phyloP scores from a whole-genome alignment of 2,329 filamentous ascomycete genomes.

The Elsinoe batatas region DNA sequence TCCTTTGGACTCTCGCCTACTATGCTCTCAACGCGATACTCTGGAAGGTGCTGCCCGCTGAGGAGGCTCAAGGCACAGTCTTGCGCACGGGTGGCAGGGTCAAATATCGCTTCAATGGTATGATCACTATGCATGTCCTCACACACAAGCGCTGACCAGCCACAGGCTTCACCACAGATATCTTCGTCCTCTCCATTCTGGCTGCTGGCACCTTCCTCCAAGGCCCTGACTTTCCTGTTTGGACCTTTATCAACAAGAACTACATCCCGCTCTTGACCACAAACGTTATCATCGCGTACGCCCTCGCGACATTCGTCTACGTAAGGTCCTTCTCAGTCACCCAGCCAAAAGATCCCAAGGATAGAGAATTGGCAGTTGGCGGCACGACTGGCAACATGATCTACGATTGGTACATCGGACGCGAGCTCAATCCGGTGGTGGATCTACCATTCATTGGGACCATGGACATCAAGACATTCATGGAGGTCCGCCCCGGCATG shows the following conservation, averaged over 20 bases:
- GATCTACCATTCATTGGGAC: conserved; percentile 69
- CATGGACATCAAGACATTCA: conserved; percentile 82
- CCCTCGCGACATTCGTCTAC: conserved; percentile 70
- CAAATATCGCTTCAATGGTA: conserved; percentile 64
- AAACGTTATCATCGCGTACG: conserved; percentile 67
- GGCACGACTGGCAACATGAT: conserved; percentile 75
- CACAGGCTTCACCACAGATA: conserved; percentile 63
- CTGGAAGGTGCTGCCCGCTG: conserved; percentile 66
- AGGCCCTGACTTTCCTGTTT: conserved; percentile 74
- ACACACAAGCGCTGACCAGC: conserved; percentile 13
- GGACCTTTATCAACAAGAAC: conserved; percentile 89
- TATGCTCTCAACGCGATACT: conserved; percentile 67
- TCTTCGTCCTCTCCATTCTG: conserved; percentile 60
- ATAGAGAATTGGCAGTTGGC: conserved; percentile 70
- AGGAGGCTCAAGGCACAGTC: conserved; percentile 58
- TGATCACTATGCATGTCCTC: conserved; percentile 13
- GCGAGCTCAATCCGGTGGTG: conserved; percentile 84
- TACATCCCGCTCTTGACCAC: conserved; percentile 76
- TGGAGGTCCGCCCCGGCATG: conserved; percentile 85
- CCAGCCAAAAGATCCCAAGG: conserved; percentile 53
- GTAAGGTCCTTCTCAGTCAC: conserved; percentile 72
- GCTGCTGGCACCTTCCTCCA: conserved; percentile 65
- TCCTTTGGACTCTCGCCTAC: conserved; percentile 64
- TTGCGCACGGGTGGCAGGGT: conserved; percentile 62
- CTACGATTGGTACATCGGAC: conserved; percentile 95